Conservation (phyloP, 2,329 filamentous ascomycete species). For the Sordariomycetes sp. region DNA sequence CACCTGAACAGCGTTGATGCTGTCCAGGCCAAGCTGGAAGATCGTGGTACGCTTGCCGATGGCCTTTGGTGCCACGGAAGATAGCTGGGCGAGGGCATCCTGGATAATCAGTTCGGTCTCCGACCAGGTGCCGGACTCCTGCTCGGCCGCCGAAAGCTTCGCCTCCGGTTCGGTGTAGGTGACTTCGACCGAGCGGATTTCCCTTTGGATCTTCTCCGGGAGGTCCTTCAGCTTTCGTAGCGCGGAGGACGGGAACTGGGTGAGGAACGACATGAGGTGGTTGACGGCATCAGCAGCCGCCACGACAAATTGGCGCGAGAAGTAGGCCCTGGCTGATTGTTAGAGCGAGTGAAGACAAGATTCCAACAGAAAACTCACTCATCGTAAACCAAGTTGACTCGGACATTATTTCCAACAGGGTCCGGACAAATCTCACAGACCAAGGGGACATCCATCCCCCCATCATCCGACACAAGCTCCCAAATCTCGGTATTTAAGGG, state of each 20-base stretch:
- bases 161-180: slow-evolving; percentile 10
- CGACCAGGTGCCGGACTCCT: slow-evolving; percentile 28
- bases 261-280: slow-evolving; percentile 7
- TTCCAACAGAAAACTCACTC: slow-evolving; percentile 23
- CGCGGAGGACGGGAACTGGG: slow-evolving; percentile 1
- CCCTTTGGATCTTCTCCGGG: background rate
- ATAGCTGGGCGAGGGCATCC: slow-evolving; percentile 45
- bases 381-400: slow-evolving; percentile 53
- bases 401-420: slow-evolving; percentile 36
- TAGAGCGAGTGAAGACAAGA: background rate
- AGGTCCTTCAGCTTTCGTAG: background rate
- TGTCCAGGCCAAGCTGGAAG: slow-evolving; percentile 82
- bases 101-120: slow-evolving; percentile 41
- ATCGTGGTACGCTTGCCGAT: slow-evolving; percentile 60
- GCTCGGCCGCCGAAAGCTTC: background rate
- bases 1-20: slow-evolving; percentile 76
- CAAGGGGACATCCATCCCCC: slow-evolving; percentile 63
- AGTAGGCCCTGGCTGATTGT: background rate
- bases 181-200: background rate
- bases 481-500: slow-evolving; percentile 45
- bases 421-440: slow-evolving; percentile 65
- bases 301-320: background rate
- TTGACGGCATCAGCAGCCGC: slow-evolving; percentile 19
- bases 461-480: slow-evolving; percentile 44
- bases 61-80: slow-evolving; percentile 31